Conservation (phyloP, 1,284 basidiomycete genomes). For the Ustilago lituana region DNA sequence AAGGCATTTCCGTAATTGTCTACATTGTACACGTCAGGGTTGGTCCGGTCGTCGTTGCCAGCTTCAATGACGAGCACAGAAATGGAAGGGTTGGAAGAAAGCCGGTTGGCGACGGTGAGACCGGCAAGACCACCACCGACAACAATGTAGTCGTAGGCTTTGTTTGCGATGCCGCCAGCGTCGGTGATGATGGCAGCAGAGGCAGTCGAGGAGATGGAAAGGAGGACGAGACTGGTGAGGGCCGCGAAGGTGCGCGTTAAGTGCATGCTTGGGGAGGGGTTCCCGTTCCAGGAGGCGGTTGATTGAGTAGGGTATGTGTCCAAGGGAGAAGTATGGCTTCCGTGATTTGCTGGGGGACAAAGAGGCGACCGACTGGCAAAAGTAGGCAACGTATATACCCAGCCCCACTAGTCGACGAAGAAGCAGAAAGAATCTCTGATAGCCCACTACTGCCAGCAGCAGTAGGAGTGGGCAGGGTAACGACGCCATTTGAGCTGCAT, state of each 20-base stretch:
- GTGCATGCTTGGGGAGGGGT: constrained; percentile 11
- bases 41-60: constrained; percentile 52
- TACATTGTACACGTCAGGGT: constrained; percentile 35
- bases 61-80: constrained; percentile 65
- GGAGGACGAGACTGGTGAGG: constrained; percentile 8
- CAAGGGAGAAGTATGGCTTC: too few relatives aligned
- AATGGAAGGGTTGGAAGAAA: constrained; percentile 56
- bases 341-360: too few relatives aligned
- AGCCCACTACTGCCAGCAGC: too few relatives aligned
- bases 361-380: too few relatives aligned
- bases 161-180: constrained; percentile 10
- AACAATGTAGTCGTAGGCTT: constrained; percentile 63
- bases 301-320: too few relatives aligned
- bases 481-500: too few relatives aligned
- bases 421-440: too few relatives aligned
- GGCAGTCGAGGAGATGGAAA: constrained; percentile 8
- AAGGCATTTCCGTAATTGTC: constrained; percentile 71
- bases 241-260: constrained; percentile 24
- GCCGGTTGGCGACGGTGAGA: constrained; percentile 59
- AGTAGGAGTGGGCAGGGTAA: too few relatives aligned
- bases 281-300: too few relatives aligned
- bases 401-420: too few relatives aligned
- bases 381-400: too few relatives aligned
- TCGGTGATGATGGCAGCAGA: constrained; percentile 24
- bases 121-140: constrained; percentile 62